Evolutionary conservation across 2,329 filamentous ascomycete species (phyloP).

Genomic region (Camillea tinctor): DNA sequence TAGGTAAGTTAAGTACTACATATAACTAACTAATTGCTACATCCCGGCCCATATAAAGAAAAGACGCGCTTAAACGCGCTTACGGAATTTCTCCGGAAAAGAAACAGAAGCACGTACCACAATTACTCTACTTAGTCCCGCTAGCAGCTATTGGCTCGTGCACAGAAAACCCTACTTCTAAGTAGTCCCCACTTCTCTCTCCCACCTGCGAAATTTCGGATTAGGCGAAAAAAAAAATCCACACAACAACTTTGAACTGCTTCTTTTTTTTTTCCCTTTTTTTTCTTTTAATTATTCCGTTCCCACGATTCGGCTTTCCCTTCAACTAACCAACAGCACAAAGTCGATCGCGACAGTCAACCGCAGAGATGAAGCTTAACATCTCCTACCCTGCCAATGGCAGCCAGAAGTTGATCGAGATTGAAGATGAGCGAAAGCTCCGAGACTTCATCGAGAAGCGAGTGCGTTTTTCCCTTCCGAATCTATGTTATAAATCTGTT

Average conservation of each 20-base stretch:
- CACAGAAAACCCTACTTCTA: constrained; percentile 25
- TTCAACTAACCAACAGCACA: constrained; percentile 28
- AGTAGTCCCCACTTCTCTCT: constrained; percentile 22
- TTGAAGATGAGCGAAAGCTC: constrained; percentile 99
- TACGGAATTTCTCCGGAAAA: background rate
- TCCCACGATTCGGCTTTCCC: constrained; percentile 32
- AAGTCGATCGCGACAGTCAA: constrained; percentile 33
- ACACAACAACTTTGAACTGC: constrained; percentile 21
- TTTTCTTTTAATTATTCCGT: constrained; percentile 11
- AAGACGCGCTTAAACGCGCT: constrained; percentile 4
- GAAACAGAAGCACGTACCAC: too few species aligned
- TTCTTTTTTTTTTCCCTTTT: constrained; percentile 24
- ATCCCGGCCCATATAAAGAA: background rate
- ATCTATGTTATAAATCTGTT: background rate
- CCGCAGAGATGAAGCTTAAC: constrained; percentile 72
- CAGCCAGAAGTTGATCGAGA: constrained; percentile 98
- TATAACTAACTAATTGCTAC: too few species aligned
- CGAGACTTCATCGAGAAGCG: constrained; percentile 98
- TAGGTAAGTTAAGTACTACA: too few species aligned
- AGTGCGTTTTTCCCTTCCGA: constrained; percentile 52
- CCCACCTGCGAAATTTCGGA: constrained; percentile 27
- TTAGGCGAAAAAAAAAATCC: constrained; percentile 33
- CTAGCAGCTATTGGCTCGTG: constrained; percentile 19
- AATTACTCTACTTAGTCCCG: too few species aligned
- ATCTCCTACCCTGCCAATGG: constrained; percentile 94